Evolutionary conservation across 768 basidiomycete genomes (phyloP).

Genomic region (Pleurotus tuber-regium): DNA sequence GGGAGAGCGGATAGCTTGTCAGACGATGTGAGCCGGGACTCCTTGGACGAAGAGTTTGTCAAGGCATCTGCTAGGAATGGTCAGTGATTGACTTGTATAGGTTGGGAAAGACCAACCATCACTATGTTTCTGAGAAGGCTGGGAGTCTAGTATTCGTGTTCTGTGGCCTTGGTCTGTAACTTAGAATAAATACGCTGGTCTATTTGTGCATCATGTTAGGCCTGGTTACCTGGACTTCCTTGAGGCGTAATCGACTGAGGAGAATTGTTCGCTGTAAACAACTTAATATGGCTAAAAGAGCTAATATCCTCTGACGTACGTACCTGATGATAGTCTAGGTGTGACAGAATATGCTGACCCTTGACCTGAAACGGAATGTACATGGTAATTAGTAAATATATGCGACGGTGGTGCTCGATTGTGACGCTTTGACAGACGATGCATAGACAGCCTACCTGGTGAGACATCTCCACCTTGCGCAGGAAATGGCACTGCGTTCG

Average conservation of each 20-base stretch:
- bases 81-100: not conserved
- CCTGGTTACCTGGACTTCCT: not conserved
- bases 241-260: constrained; percentile 1
- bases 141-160: too few relatives aligned
- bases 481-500: too few relatives aligned
- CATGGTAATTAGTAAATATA: too few relatives aligned
- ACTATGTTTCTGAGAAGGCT: too few relatives aligned
- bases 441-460: too few relatives aligned
- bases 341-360: not conserved
- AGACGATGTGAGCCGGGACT: constrained; percentile 46
- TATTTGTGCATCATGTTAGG: not conserved
- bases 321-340: not conserved
- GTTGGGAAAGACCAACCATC: not conserved
- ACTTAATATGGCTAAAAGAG: not conserved
- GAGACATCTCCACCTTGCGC: too few relatives aligned
- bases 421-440: too few relatives aligned
- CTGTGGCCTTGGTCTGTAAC: too few relatives aligned
- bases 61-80: not conserved
- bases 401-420: too few relatives aligned
- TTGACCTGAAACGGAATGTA: not conserved
- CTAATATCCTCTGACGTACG: not conserved
- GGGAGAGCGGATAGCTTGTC: constrained; percentile 45
- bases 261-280: not conserved
- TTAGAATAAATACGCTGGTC: too few relatives aligned
- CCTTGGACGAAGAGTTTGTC: constrained; percentile 26